These are phyloP conservation scores for Epithemia pelagica DNA, from an alignment of 108 stramenopile genomes.

Conservation along the genomic window DNA sequence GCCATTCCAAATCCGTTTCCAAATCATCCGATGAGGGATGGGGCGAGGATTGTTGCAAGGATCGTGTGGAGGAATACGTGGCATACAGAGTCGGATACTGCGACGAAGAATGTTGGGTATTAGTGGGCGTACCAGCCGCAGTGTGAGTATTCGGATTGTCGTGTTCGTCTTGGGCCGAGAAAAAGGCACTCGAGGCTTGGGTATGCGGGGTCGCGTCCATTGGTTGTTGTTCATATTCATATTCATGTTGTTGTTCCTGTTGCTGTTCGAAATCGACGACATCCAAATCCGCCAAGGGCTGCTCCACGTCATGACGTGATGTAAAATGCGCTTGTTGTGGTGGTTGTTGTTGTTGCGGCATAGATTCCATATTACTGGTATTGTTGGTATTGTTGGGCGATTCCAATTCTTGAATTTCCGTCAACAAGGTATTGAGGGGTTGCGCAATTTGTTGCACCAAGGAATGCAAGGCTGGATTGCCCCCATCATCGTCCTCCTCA, in stretches of 20 bases:
- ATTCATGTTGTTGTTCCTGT: neutral
- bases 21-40: neutral
- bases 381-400: neutral
- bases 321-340: neutral
- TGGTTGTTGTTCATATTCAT: neutral
- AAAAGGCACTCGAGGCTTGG: neutral
- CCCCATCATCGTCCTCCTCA: neutral
- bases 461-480: neutral
- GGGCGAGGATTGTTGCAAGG: neutral
- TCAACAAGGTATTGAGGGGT: neutral
- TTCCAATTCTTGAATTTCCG: neutral
- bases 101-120: neutral
- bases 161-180: neutral
- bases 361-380: neutral
- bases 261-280: neutral
- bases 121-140: too few relatives aligned
- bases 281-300: neutral
- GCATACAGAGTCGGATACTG: too few relatives aligned
- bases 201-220: neutral
- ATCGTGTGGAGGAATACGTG: too few relatives aligned
- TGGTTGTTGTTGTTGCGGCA: neutral
- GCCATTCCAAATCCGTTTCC: neutral
- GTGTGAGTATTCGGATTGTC: neutral
- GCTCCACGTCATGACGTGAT: neutral
- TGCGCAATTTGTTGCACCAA: neutral